Evolutionary conservation across 2,329 filamentous ascomycete genomes (phyloP).

Genomic region (Colletotrichum truncatum): DNA sequence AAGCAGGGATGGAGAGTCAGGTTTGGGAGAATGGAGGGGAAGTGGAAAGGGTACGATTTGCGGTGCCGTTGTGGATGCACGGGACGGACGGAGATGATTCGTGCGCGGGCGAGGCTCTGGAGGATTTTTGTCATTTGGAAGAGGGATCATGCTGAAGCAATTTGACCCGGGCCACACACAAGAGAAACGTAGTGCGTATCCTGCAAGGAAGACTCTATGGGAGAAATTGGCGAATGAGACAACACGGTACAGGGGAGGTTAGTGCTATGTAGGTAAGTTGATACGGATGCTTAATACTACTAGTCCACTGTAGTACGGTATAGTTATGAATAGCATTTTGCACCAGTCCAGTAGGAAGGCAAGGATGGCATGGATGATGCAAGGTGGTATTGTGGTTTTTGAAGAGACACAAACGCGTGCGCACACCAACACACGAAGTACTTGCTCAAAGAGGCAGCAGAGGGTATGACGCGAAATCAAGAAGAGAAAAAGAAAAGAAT

Average conservation of each 20-base stretch:
- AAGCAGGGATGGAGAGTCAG: conserved; percentile 24
- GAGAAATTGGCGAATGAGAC: neutral
- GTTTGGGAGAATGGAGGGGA: conserved; percentile 5
- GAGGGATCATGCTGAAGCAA: conserved; percentile 24
- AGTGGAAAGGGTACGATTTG: conserved; percentile 1
- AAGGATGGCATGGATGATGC: no score
- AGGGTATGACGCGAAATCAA: neutral
- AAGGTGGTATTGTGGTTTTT: no score
- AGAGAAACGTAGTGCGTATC: conserved; percentile 11
- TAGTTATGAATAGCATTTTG: no score
- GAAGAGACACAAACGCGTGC: no score
- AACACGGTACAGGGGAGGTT: no score
- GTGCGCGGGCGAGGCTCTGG: neutral
- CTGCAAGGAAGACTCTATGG: conserved; percentile 7
- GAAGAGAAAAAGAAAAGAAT: neutral
- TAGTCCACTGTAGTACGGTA: no score
- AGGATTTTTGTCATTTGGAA: conserved; percentile 2
- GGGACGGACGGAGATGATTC: conserved; percentile 28
- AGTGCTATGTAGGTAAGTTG: no score
- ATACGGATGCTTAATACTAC: no score
- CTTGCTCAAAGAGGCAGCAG: conserved; percentile 3
- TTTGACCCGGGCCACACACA: neutral
- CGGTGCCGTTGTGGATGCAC: conserved; percentile 26
- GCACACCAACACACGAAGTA: conserved; percentile 4
- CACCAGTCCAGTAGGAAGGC: no score